Evolutionary conservation across 2,329 filamentous ascomycete species (phyloP).

Genomic region (Lachnum nothofagi): DNA sequence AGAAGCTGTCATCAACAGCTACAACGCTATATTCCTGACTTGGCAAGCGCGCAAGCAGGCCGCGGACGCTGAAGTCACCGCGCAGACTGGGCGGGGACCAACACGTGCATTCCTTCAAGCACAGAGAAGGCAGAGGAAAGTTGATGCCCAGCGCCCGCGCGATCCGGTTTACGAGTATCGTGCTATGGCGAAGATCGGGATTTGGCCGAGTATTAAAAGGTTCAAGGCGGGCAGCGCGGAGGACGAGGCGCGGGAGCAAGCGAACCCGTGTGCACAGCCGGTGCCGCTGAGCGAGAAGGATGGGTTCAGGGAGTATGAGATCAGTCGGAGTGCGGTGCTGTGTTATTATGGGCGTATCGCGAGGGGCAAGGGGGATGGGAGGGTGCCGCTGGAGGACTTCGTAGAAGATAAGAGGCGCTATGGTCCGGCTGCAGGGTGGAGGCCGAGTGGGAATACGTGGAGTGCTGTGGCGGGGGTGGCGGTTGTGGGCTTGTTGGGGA

Average conservation of each 20-base stretch:
- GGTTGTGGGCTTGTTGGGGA: not conserved
- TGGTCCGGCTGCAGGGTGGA: not conserved
- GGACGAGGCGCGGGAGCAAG: slow-evolving; percentile 6
- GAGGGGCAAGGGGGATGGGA: not conserved
- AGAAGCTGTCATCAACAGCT: slow-evolving; percentile 1
- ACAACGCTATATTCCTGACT: not conserved
- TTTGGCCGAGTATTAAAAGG: slow-evolving; percentile 21
- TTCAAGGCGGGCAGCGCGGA: slow-evolving; percentile 20
- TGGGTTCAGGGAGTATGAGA: slow-evolving; percentile 16
- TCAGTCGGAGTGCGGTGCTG: slow-evolving; percentile 16
- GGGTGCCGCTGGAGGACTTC: slow-evolving; percentile 3
- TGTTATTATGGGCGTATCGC: slow-evolving; percentile 17
- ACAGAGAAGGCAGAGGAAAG: not conserved
- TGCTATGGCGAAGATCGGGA: slow-evolving; percentile 17
- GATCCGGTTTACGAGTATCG: slow-evolving; percentile 5
- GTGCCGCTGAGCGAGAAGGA: slow-evolving; percentile 10
- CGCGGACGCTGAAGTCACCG: not conserved
- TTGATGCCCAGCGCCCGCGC: not conserved
- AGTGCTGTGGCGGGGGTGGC: not conserved
- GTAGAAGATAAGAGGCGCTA: slow-evolving; percentile 8
- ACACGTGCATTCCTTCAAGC: not conserved
- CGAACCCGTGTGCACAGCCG: not conserved
- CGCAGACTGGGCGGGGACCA: not conserved
- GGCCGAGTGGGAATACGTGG: not conserved
- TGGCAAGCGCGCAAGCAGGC: not conserved